phyloP scores from a whole-genome alignment of 73 alveolate species.

The Stentor roeselii region DNA sequence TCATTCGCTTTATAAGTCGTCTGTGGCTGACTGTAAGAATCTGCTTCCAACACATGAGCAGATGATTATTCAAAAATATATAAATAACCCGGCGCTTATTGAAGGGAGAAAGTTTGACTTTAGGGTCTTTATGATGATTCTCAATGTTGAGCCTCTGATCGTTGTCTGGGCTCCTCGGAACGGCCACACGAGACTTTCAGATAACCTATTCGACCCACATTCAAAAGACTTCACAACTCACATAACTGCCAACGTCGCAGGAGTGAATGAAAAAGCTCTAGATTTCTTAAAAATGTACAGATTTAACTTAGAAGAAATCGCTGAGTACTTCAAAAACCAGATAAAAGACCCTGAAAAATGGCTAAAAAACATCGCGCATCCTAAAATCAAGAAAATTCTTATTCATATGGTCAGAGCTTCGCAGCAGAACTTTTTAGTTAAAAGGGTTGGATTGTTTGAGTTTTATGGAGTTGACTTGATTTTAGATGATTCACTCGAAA shows the following conservation, averaged over 20 bases:
- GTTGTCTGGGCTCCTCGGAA: slow-evolving; percentile 22
- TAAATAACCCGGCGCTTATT: slow-evolving; percentile 23
- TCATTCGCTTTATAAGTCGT: background rate
- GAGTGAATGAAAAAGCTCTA: background rate
- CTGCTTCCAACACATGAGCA: background rate
- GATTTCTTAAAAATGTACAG: slow-evolving; percentile 5
- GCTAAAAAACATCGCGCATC: background rate
- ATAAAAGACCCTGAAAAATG: background rate
- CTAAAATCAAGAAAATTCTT: slow-evolving; percentile 14
- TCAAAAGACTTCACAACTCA: slow-evolving; percentile 21
- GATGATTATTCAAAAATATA: background rate
- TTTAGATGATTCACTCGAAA: background rate
- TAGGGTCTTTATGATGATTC: slow-evolving; percentile 12
- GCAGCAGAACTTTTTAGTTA: slow-evolving; percentile 16
- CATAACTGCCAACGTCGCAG: slow-evolving; percentile 31
- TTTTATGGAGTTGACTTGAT: slow-evolving; percentile 30
- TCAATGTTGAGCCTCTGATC: slow-evolving; percentile 18
- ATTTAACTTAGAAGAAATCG: slow-evolving; percentile 22
- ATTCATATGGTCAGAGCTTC: slow-evolving; percentile 30
- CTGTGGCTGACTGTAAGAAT: background rate
- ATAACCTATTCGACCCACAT: background rate
- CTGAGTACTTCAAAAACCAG: slow-evolving; percentile 23
- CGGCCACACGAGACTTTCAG: slow-evolving; percentile 31
- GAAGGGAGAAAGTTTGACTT: slow-evolving; percentile 29
- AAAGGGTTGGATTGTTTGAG: slow-evolving; percentile 22